phyloP scores from a whole-genome alignment of 1,284 basidiomycete genomes.

The Phlebopus sp. region DNA sequence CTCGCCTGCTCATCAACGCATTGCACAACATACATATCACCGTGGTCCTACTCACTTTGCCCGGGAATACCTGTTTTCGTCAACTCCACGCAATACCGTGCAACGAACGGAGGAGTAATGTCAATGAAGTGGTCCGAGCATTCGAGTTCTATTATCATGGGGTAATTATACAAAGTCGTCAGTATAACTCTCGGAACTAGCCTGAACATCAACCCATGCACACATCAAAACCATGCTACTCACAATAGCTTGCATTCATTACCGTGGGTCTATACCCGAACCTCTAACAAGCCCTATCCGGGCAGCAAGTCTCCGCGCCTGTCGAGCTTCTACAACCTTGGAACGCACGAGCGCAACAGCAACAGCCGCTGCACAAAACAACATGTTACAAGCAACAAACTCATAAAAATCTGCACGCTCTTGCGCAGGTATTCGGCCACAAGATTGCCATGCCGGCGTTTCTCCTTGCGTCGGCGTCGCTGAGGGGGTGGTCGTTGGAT shows the following conservation, averaged over 20 bases:
- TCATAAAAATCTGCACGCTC: slow-evolving; percentile 87
- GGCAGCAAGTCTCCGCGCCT: slow-evolving; percentile 79
- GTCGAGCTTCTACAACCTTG: slow-evolving; percentile 63
- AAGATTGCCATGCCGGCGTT: slow-evolving; percentile 85
- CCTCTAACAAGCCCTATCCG: slow-evolving; percentile 62
- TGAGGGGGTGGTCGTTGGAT: slow-evolving; percentile 15
- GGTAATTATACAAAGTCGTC: background rate
- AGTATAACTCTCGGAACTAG: background rate
- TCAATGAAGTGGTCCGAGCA: background rate
- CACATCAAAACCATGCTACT: background rate
- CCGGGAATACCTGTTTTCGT: too few relatives aligned
- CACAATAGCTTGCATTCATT: slow-evolving; percentile 6
- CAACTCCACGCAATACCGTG: too few relatives aligned
- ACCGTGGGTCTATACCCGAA: slow-evolving; percentile 14
- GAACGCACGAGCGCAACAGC: slow-evolving; percentile 66
- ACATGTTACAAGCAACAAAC: slow-evolving; percentile 78
- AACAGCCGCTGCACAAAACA: slow-evolving; percentile 67
- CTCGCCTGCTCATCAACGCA: too few relatives aligned
- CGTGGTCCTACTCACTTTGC: too few relatives aligned
- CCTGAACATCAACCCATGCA: background rate
- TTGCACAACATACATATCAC: too few relatives aligned
- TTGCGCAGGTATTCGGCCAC: slow-evolving; percentile 74
- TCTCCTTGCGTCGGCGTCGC: slow-evolving; percentile 47
- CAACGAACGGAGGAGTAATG: too few relatives aligned
- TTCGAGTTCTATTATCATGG: background rate